Evolutionary conservation across 2,329 filamentous ascomycete species (phyloP).

Genomic region (Pseudogymnoascus sp.): DNA sequence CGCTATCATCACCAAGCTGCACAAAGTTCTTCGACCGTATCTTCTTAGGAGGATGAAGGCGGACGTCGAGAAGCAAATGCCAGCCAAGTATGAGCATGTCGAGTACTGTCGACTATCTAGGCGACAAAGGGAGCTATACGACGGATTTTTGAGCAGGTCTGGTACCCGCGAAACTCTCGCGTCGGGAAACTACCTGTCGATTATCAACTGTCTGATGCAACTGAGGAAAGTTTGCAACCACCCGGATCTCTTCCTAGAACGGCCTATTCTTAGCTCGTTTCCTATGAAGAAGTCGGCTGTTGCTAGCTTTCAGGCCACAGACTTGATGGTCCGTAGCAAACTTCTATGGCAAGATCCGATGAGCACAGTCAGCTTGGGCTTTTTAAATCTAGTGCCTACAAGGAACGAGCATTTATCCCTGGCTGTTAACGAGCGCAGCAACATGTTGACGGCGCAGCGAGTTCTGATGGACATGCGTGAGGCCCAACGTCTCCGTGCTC

Average conservation of each 20-base stretch:
- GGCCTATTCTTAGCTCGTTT: constrained; percentile 94
- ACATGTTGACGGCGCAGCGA: constrained; percentile 63
- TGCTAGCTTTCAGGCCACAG: constrained; percentile 67
- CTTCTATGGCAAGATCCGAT: constrained; percentile 59
- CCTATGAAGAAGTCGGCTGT: constrained; percentile 77
- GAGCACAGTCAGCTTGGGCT: constrained; percentile 62
- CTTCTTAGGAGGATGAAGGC: constrained; percentile 85
- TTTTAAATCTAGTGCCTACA: constrained; percentile 72
- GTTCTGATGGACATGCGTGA: constrained; percentile 66
- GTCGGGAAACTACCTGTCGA: constrained; percentile 92
- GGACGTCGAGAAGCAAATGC: constrained; percentile 99
- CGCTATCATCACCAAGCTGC: constrained; percentile 84
- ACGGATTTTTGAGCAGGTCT: constrained; percentile 86
- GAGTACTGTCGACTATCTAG: constrained; percentile 94
- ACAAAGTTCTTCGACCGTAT: constrained; percentile 89
- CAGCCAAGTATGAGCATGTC: constrained; percentile 94
- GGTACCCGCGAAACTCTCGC: constrained; percentile 84
- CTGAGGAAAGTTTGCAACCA: constrained; percentile 97
- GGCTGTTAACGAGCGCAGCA: constrained; percentile 47
- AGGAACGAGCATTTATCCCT: constrained; percentile 61
- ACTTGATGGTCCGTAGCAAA: constrained; percentile 61
- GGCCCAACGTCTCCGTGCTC: constrained; percentile 58
- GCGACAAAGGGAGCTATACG: constrained; percentile 89
- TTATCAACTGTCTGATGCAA: constrained; percentile 98
- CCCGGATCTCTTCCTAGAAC: constrained; percentile 91